phyloP scores from a whole-genome alignment of 140 eudicot species.

The Stevia rebaudiana region DNA sequence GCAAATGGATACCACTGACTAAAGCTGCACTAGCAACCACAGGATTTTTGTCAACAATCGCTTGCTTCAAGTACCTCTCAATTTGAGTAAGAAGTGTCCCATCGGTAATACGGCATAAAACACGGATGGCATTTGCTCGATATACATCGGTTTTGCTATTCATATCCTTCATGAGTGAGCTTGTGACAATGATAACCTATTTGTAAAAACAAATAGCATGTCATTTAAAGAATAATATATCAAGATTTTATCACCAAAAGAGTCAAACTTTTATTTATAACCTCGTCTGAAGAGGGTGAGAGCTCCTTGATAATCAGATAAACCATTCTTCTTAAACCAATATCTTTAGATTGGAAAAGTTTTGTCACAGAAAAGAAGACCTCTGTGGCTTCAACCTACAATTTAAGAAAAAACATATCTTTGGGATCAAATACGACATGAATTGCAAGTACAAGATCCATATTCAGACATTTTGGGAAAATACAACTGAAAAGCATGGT shows the following conservation, averaged over 20 bases:
- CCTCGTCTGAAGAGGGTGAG: conserved; percentile 96
- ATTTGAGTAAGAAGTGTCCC: conserved; percentile 92
- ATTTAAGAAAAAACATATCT: conserved; percentile 5
- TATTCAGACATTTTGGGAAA: not conserved
- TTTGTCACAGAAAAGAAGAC: conserved; percentile 87
- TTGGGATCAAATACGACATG: conserved; percentile 2
- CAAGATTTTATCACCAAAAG: not conserved
- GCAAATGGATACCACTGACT: conserved; percentile 95
- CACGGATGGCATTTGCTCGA: conserved; percentile 95
- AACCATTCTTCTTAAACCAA: conserved; percentile 89
- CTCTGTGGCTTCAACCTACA: conserved; percentile 89
- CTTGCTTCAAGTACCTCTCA: conserved; percentile 94
- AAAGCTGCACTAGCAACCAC: conserved; percentile 98
- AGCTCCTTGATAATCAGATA: conserved; percentile 88
- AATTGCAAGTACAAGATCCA: conserved; percentile 6
- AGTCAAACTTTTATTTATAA: conserved; percentile 18
- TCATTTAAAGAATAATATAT: conserved; percentile 19
- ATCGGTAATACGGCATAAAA: conserved; percentile 84
- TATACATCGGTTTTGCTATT: conserved; percentile 94
- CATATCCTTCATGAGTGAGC: conserved; percentile 98
- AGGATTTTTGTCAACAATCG: conserved; percentile 92
- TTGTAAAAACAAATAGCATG: conserved; percentile 6
- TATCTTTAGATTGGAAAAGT: conserved; percentile 76
- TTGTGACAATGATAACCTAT: conserved; percentile 91
- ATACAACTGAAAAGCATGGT: not conserved